Evolutionary conservation across 176 grass and related monocot genomes (phyloP).

Genomic region (Cocos nucifera): DNA sequence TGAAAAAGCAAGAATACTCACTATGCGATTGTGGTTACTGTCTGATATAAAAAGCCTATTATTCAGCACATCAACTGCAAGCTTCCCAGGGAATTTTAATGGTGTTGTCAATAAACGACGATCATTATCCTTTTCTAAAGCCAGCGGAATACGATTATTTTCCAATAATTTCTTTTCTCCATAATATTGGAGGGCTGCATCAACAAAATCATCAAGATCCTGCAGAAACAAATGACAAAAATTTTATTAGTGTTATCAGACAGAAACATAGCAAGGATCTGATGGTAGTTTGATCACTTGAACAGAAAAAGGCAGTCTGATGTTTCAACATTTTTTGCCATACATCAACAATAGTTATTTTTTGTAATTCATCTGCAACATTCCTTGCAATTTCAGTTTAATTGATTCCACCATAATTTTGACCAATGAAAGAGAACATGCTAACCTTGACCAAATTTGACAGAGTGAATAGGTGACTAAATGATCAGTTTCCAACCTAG

Average conservation of each 20-base stretch:
- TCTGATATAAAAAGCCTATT: constrained; percentile 96
- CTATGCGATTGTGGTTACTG: constrained; percentile 94
- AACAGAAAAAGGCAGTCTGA: too few species aligned
- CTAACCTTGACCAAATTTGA: too few species aligned
- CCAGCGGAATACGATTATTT: constrained; percentile 62
- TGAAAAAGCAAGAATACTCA: constrained; percentile 32
- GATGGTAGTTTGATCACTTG: too few species aligned
- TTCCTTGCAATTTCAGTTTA: too few species aligned
- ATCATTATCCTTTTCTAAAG: constrained; percentile 87
- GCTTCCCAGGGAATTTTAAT: constrained; percentile 90
- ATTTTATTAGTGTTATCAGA: too few species aligned
- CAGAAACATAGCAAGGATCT: background rate
- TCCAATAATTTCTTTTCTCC: constrained; percentile 59
- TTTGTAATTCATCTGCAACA: too few species aligned
- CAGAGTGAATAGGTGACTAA: too few species aligned
- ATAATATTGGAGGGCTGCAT: constrained; percentile 88
- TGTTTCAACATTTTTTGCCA: too few species aligned
- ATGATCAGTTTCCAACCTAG: too few species aligned
- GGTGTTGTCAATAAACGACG: constrained; percentile 63
- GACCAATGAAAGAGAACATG: too few species aligned
- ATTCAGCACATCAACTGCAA: constrained; percentile 72
- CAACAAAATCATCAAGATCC: constrained; percentile 91
- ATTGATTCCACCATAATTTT: too few species aligned
- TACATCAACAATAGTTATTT: too few species aligned
- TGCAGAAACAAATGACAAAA: constrained; percentile 25